Evolutionary conservation across 495 filamentous ascomycete genomes (phyloP).

Genomic region (Corynascus novoguineensis): DNA sequence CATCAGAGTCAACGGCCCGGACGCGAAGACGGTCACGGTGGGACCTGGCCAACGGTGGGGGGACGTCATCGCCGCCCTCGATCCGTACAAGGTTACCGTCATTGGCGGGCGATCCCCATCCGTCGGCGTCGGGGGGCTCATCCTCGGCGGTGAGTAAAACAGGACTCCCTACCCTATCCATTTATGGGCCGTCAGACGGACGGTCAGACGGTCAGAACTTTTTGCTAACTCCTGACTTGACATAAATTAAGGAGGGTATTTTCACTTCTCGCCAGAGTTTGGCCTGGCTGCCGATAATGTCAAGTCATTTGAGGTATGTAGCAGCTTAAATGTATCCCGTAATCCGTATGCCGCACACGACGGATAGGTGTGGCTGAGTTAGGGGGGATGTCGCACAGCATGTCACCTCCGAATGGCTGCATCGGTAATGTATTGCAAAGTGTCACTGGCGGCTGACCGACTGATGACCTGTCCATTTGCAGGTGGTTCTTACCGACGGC

Average conservation of each 20-base stretch:
- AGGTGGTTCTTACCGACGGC: conserved; percentile 44
- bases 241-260: conserved; percentile 12
- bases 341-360: too few species aligned
- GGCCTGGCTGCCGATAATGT: conserved; percentile 32
- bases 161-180: too few species aligned
- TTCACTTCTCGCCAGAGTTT: not conserved
- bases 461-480: too few species aligned
- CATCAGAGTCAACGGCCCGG: conserved; percentile 29
- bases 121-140: conserved; percentile 38
- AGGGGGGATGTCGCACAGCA: too few species aligned
- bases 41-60: conserved; percentile 39
- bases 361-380: too few species aligned
- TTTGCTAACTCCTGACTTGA: not conserved
- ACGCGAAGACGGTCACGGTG: conserved; percentile 30
- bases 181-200: not conserved
- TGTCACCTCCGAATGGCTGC: too few species aligned
- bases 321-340: too few species aligned
- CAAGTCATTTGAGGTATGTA: conserved; percentile 31
- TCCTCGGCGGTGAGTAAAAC: conserved; percentile 33
- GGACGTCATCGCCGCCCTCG: conserved; percentile 33
- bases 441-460: too few species aligned
- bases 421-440: too few species aligned
- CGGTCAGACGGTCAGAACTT: not conserved
- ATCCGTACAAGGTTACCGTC: conserved; percentile 24
- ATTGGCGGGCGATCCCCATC: conserved; percentile 32